Conservation (phyloP, 805 yeast genomes). For the Metschnikowia gelsemii region DNA sequence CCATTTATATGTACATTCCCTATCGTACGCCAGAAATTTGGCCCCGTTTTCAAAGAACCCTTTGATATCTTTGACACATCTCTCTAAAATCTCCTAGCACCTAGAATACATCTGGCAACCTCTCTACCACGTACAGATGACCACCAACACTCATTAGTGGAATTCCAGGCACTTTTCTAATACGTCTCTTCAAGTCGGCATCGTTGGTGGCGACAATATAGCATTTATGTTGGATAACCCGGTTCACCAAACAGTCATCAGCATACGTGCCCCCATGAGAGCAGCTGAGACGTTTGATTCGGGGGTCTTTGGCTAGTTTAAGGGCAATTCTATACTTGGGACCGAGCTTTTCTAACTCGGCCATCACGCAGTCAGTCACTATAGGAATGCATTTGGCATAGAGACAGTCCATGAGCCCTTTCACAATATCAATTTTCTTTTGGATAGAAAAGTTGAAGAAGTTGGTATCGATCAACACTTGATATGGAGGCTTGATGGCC, state of each 20-base stretch:
- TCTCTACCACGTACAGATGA: constrained; percentile 87
- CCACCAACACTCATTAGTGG: constrained; percentile 97
- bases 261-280: constrained; percentile 96
- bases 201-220: constrained; percentile 97
- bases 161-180: constrained; percentile 95
- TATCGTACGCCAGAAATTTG: background rate
- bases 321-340: constrained; percentile 93
- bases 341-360: constrained; percentile 94
- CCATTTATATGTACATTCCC: constrained; percentile 2
- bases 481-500: constrained; percentile 97
- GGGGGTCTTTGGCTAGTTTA: constrained; percentile 88
- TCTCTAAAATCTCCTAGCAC: background rate
- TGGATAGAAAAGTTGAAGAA: constrained; percentile 95
- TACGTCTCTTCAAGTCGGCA: constrained; percentile 91
- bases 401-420: constrained; percentile 95
- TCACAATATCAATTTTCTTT: constrained; percentile 89
- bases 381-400: constrained; percentile 95
- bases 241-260: constrained; percentile 91
- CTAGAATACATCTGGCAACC: constrained; percentile 85
- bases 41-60: background rate
- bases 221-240: constrained; percentile 95
- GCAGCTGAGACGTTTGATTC: constrained; percentile 83
- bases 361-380: constrained; percentile 96
- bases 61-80: no score
- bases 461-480: constrained; percentile 92